A percentile compares a stretch with the other conserved stretches of the same genome.
These are phyloP conservation scores for Penicillium cinerascens DNA, from an alignment of 495 filamentous ascomycete genomes.

Conservation along the genomic window DNA sequence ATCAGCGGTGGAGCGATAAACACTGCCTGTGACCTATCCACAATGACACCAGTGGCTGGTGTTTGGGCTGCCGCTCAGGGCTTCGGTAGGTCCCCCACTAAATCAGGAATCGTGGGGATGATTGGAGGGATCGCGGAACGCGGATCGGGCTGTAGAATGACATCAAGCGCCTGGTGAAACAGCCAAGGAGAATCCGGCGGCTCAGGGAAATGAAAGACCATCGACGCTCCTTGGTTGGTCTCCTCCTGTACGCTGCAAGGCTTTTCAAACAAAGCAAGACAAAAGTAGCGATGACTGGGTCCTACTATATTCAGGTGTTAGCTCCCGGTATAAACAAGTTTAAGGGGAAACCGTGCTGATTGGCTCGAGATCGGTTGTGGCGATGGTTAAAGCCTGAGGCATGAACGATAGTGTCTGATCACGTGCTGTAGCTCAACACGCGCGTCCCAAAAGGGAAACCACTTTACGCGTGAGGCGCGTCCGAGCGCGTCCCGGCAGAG, in stretches of 20 bases:
- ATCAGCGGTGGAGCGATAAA: constrained; percentile 13
- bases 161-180: constrained; percentile 47
- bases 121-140: constrained; percentile 25
- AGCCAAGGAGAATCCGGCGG: constrained; percentile 17
- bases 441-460: constrained; percentile 32
- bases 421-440: constrained; percentile 15
- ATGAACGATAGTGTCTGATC: neutral
- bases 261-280: neutral
- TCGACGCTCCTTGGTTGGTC: neutral
- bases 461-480: constrained; percentile 41
- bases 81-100: constrained; percentile 5
- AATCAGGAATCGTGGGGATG: constrained; percentile 11
- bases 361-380: neutral
- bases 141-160: constrained; percentile 35
- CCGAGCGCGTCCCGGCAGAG: constrained; percentile 25
- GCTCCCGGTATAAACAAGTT: neutral
- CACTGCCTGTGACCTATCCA: constrained; percentile 4
- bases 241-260: neutral
- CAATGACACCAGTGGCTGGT: constrained; percentile 28
- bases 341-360: neutral
- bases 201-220: constrained; percentile 12
- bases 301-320: no score
- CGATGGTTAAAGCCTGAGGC: neutral
- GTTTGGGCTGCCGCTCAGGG: constrained; percentile 17
- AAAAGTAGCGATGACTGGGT: neutral